Evolutionary conservation across 2,329 filamentous ascomycete genomes (phyloP).

Genomic region (Fusarium agapanthi): DNA sequence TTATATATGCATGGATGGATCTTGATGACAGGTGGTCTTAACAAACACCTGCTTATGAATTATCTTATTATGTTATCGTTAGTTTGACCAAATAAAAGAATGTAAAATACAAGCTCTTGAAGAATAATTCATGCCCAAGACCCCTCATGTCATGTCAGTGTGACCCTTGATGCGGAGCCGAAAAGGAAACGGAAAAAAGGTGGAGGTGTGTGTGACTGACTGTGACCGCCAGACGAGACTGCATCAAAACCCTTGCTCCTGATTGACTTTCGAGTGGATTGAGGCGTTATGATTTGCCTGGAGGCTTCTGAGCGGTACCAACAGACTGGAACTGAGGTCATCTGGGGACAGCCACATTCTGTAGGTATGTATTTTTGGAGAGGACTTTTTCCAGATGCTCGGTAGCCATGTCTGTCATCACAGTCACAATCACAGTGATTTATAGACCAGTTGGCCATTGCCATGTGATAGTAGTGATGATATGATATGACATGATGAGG

Average conservation of each 20-base stretch:
- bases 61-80: too few relatives aligned
- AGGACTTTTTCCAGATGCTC: neutral
- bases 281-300: slow-evolving; percentile 7
- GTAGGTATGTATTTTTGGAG: neutral
- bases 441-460: neutral
- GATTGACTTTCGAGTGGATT: neutral
- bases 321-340: slow-evolving; percentile 16
- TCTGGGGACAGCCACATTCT: slow-evolving; percentile 17
- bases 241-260: slow-evolving; percentile 8
- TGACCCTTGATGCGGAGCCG: neutral
- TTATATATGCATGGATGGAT: neutral
- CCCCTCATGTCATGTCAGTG: neutral
- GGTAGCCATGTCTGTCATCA: neutral
- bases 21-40: neutral
- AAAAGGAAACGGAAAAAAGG: neutral
- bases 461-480: neutral
- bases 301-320: slow-evolving; percentile 6
- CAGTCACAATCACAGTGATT: neutral
- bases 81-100: neutral
- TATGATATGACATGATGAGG: neutral
- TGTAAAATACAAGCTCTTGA: neutral
- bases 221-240: slow-evolving; percentile 1
- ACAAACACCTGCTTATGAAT: fast-evolving
- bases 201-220: neutral
- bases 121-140: neutral